These are phyloP conservation scores for Cardiospermum halicacabum DNA, from an alignment of 345 rosid species.

Conservation along the genomic window DNA sequence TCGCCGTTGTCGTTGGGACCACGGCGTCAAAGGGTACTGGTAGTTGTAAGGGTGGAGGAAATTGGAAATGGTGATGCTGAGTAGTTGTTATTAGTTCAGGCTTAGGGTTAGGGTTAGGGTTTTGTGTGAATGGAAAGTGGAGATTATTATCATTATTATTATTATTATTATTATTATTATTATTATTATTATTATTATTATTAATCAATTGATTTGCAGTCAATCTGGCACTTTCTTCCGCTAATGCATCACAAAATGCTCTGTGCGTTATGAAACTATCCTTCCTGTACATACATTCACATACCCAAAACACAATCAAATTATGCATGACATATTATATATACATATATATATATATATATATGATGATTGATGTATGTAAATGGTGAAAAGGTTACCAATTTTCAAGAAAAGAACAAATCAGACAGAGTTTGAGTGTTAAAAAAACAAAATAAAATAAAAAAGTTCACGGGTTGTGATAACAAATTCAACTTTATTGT, in stretches of 20 bases:
- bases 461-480: constrained; percentile 26
- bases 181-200: constrained; percentile 10
- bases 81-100: too few species aligned
- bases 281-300: constrained; percentile 47
- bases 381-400: constrained; percentile 26
- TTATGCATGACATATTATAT: constrained; percentile 22
- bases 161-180: constrained; percentile 11
- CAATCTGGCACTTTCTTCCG: constrained; percentile 81
- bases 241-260: constrained; percentile 90
- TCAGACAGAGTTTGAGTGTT: constrained; percentile 36
- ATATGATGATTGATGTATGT: constrained; percentile 22
- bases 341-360: too few species aligned
- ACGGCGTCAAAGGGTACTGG: too few species aligned
- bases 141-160: constrained; percentile 12
- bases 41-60: constrained; percentile 20
- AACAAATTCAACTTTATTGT: constrained; percentile 15
- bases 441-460: constrained; percentile 7
- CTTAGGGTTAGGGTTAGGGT: constrained; percentile 40
- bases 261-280: constrained; percentile 95
- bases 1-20: constrained; percentile 28
- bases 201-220: constrained; percentile 37
- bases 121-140: constrained; percentile 36
- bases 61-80: constrained; percentile 29
- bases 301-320: constrained; percentile 16
- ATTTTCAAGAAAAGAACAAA: constrained; percentile 26